A percentile compares a stretch with the other conserved stretches of the same genome.
Conservation (phyloP, 192 early-diverging fungal species). For the Jimgerdemannia flammicorona region DNA sequence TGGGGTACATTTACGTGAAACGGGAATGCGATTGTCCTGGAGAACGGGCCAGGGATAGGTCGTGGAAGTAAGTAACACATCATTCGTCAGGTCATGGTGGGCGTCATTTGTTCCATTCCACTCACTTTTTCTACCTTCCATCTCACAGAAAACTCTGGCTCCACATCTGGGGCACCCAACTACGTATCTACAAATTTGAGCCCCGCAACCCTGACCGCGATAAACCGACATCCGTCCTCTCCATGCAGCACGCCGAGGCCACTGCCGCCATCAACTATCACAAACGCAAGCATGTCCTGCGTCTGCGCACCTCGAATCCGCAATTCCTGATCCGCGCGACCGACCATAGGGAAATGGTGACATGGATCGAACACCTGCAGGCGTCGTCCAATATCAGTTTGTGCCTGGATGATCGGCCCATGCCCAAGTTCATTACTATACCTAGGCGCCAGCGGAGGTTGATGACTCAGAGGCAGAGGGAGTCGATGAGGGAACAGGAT, state of each 20-base stretch:
- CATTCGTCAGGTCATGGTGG: background rate
- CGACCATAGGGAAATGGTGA: constrained; percentile 29
- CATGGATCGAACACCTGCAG: constrained; percentile 44
- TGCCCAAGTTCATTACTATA: constrained; percentile 47
- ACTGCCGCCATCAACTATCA: constrained; percentile 39
- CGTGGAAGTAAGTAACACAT: constrained; percentile 37
- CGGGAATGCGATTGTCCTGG: constrained; percentile 34
- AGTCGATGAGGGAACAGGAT: background rate
- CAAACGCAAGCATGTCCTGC: constrained; percentile 40
- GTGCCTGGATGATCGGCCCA: constrained; percentile 36
- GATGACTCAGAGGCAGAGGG: constrained; percentile 7
- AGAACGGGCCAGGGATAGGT: constrained; percentile 32
- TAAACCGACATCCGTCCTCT: constrained; percentile 29
- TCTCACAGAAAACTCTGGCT: constrained; percentile 34
- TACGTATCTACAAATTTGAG: constrained; percentile 33
- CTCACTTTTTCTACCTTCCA: background rate
- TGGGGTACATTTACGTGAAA: constrained; percentile 37
- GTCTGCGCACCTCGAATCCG: constrained; percentile 35
- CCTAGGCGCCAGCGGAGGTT: constrained; percentile 21
- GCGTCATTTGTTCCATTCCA: background rate
- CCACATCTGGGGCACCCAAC: constrained; percentile 36
- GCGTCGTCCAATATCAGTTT: constrained; percentile 44
- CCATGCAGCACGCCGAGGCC: constrained; percentile 38
- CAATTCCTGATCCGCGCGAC: constrained; percentile 37
- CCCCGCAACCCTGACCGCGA: constrained; percentile 23